Evolutionary conservation across 495 filamentous ascomycete species (phyloP), one percentile per base, ranked within the genome.

Genomic region (Penicillium argentinense): DNA sequence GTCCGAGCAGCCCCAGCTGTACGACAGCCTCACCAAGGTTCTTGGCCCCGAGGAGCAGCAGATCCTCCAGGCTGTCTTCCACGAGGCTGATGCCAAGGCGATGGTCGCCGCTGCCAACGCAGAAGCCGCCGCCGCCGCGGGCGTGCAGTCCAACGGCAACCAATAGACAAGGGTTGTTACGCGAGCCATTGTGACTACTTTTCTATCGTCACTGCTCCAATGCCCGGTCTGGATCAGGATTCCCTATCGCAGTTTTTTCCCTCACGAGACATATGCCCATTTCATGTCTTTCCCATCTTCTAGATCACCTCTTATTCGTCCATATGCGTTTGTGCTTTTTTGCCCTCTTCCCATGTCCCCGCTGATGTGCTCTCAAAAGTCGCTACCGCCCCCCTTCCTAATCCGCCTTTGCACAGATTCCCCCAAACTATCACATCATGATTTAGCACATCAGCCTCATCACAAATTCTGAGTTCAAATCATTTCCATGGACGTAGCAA

Each of bases 1-100:
- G 78, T 85, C 87, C 68, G 84, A 90, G 58, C 89, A 97, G 52
- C 91, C 91, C 1, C 85, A 89, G 51, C 84, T 97, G 24, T 97
- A 97, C 60, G 77, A 87, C 3, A 82, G 68, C 37, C 73, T 98
- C 45, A 89, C 89, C 24, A 81, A 84, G 45, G 84, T 86, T 42
- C 82, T 98, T 14, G 83, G 78, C 25, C 71, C 80, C 6, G 88
- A 93, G 12, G 92, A 98, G 58, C 87, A 95, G 66, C 77, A 77
- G 49, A 71, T 95, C 43, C 78, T 98, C 43, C 82, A 91, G 59
- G 78, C 74, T 21, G 91, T 92, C 26, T 79, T 92, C 55, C 81
- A 89, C 49, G 84, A 90, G 65, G 91, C 91, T 12, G 87, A 95
- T 34, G 70, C 69, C 37, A 77, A 83, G 60, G 74, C 72, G 17